Base-by-base conservation (phyloP, 2,329 filamentous ascomycete genomes). In the Grosmannia serpens region DNA sequence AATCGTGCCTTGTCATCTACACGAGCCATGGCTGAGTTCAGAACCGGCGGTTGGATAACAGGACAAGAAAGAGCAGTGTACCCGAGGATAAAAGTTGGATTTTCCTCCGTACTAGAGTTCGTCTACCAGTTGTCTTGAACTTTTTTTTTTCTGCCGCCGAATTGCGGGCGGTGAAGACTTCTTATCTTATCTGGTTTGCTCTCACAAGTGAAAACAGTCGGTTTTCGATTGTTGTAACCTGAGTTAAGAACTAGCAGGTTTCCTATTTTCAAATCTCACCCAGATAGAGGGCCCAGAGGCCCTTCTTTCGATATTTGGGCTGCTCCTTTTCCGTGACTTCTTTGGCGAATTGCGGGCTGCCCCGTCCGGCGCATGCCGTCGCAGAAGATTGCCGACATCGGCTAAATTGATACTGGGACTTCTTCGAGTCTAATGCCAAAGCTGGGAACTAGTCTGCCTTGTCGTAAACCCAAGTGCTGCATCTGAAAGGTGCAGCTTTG, bases 1-100 rank as follows among this genome's bases (percentile, higher is more conserved):
- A 92, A 97, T 60, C 92, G 89, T 58, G 92, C 94, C 74, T 96
- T 97, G 69, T 97, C 94, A 63, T 88, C 87, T 60, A 94, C 86
- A 49, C 84, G 87, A 1, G 91, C 83, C 90, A 96, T 95, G 60
- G 56, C 15, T 59, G n/a, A 33, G n/a, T 27, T 26, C 26, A 20
- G 20, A 41, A 15, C 20, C 27, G 17, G 33, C 5, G 11, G 9
- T 20, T 57, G 13, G 20, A 33, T 9, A 41, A 52, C 29, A 22
- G 22, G 24, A 35, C 24, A 46, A 11, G 27, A 13, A 20, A 35
- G n/a, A 11, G 6, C 7, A 10, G 35, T 38, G 11, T 10, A 6
- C 13, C 7, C 38, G 3, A 41, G 4, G 38, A 3, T 5, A 20
- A 20, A 41, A 20, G 15, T 6, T 33, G 10, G 5, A 35, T 35